A percentile compares a stretch with the other conserved stretches of the same genome.
phyloP scores from a whole-genome alignment of 345 rosid species.

The Erodium maritimum region DNA sequence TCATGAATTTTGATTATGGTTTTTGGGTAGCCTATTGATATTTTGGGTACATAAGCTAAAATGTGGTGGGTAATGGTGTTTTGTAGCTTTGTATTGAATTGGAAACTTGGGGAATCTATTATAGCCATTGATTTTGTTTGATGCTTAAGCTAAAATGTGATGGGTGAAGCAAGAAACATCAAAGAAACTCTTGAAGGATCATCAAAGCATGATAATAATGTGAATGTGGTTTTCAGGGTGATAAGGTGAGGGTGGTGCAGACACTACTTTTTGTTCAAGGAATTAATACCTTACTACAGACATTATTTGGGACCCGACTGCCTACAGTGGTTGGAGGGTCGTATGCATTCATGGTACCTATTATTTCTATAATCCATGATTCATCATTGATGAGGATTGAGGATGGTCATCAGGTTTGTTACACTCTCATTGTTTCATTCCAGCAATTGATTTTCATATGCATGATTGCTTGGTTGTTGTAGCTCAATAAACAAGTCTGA shows the following conservation, averaged over 20 bases:
- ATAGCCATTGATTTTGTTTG: not conserved
- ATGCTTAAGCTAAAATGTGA: not conserved
- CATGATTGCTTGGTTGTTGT: not conserved
- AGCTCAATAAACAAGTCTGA: not conserved
- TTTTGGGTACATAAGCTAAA: too few species aligned
- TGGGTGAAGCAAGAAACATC: not conserved
- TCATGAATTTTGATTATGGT: too few species aligned
- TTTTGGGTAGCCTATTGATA: not conserved
- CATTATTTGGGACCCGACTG: constrained; percentile 82
- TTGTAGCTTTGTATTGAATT: not conserved
- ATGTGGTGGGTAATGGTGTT: not conserved
- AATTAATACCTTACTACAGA: constrained; percentile 78
- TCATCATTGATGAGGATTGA: constrained; percentile 56
- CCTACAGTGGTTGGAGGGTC: constrained; percentile 97
- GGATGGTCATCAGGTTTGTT: constrained; percentile 67
- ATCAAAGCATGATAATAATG: not conserved
- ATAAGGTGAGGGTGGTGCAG: constrained; percentile 92
- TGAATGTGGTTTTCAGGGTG: constrained; percentile 45
- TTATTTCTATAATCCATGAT: constrained; percentile 80
- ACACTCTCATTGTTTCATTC: not conserved
- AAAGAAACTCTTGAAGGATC: not conserved
- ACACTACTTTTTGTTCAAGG: constrained; percentile 88
- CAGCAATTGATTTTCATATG: not conserved
- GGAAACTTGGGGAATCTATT: too few species aligned
- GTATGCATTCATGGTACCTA: constrained; percentile 94